Evolutionary conservation across 352 stramenopile genomes (phyloP).

Genomic region (Phytopythium oedochilum): DNA sequence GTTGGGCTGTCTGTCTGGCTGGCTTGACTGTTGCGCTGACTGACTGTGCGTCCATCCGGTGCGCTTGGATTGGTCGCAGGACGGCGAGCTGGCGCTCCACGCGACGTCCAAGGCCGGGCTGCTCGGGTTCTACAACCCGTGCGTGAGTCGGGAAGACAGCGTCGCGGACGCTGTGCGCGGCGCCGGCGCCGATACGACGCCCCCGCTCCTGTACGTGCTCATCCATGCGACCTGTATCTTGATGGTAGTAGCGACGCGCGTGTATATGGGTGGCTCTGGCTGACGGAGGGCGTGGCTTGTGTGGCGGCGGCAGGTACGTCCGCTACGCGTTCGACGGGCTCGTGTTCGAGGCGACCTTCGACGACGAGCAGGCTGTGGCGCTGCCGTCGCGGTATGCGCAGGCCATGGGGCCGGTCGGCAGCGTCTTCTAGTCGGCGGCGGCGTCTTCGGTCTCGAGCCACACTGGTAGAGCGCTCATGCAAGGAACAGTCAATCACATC

Average conservation of each 20-base stretch:
- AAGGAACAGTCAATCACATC: too few species aligned
- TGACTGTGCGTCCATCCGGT: too few species aligned
- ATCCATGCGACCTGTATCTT: not conserved
- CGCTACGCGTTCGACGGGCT: constrained; percentile 66
- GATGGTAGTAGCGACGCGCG: too few species aligned
- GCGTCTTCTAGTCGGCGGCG: constrained; percentile 38
- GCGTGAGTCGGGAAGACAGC: constrained; percentile 36
- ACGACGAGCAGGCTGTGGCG: constrained; percentile 62
- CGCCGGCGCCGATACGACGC: constrained; percentile 1
- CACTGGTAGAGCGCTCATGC: too few species aligned
- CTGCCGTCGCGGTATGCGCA: constrained; percentile 72
- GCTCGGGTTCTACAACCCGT: constrained; percentile 83
- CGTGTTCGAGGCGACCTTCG: constrained; percentile 82
- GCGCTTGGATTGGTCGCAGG: constrained; percentile 26
- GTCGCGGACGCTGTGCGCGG: constrained; percentile 24
- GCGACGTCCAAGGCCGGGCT: constrained; percentile 60
- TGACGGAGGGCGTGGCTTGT: too few species aligned
- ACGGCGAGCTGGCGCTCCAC: constrained; percentile 48
- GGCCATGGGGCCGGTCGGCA: constrained; percentile 57
- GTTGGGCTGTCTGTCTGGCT: too few species aligned
- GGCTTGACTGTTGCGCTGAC: constrained; percentile 7
- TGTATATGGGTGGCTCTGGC: too few species aligned
- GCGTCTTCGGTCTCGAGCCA: too few species aligned
- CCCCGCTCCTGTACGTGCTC: constrained; percentile 54
- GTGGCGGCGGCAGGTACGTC: constrained; percentile 42